Base-by-base conservation (phyloP, 345 rosid species). In the Moricandia moricandioides region DNA sequence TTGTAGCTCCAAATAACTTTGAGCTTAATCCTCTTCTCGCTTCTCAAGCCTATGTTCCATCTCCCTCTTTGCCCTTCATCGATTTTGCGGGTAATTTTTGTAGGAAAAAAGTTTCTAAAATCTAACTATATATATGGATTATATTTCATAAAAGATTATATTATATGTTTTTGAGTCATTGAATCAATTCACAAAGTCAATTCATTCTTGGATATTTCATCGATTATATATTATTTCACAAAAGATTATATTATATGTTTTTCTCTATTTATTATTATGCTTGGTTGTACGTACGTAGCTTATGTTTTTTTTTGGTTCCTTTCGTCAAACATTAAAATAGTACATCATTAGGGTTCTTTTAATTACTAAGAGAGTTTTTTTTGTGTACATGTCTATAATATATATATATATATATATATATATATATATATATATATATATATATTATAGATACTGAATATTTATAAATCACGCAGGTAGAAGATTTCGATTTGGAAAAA, bases 1-100 rank as follows among this genome's bases (percentile, higher is more conserved):
- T 92, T 30, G 73, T 92, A 7, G 86, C 87, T 49, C 96, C 97
- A 45, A 92, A 90, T 69, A 61, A 83, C 60, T 92, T 75, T 79
- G 97, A 92, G 83, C 86, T 90, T 88, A 83, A 78, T 65, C 97
- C 97, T 79, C 96, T 92, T 76, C 83, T 92, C 11, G 82, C 68
- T 10, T 85, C 91, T 71, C 55, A 72, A 51, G 83, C 84, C 43
- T 92, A 84, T 81, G 62, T 71, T 35, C 70, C 93, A 34, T 37
- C 62, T 76, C 72, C 21, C 1, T 18, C 62, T 3, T 70, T 84
- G 52, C 91, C 91, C 11, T 80, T 49, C 77, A 59, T 89, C 31
- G 92, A 91, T 73, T 80, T 86, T 21, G 75, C 86, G 5, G 97
- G 95, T 91, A 11, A 4, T 43, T 43, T 43, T 43, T 43, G 4